Evolutionary conservation across 2,329 filamentous ascomycete species (phyloP).

Genomic region (Colletotrichum sublineola): DNA sequence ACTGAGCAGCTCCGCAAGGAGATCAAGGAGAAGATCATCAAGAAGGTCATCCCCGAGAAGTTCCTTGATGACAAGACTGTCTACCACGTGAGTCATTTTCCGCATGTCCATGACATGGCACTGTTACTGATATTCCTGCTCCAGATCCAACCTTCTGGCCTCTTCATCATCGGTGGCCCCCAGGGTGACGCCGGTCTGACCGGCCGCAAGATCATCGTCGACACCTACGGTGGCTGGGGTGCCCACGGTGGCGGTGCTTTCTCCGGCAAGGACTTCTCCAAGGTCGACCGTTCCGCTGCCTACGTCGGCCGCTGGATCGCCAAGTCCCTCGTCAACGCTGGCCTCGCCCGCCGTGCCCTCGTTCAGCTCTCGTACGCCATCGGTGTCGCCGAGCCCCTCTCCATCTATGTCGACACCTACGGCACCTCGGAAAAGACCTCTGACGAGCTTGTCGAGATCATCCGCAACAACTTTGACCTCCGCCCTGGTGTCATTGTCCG

Average conservation of each 20-base stretch:
- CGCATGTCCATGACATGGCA: not conserved
- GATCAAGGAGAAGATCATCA: slow-evolving; percentile 97
- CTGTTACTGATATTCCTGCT: slow-evolving; percentile 50
- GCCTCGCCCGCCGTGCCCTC: slow-evolving; percentile 90
- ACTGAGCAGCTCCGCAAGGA: slow-evolving; percentile 94
- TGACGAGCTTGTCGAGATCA: slow-evolving; percentile 94
- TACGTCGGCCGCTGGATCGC: slow-evolving; percentile 99
- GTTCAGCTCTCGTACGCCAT: slow-evolving; percentile 99
- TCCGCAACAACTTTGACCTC: slow-evolving; percentile 96
- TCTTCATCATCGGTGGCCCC: slow-evolving; percentile 98
- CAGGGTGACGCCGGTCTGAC: slow-evolving; percentile 99
- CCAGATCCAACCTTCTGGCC: slow-evolving; percentile 93
- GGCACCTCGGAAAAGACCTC: slow-evolving; percentile 91
- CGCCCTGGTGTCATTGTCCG: slow-evolving; percentile 98
- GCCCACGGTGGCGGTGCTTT: slow-evolving; percentile 99
- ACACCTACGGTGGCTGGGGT: slow-evolving; percentile 99
- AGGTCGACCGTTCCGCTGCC: slow-evolving; percentile 98
- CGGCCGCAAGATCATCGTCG: slow-evolving; percentile 99
- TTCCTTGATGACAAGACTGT: slow-evolving; percentile 93
- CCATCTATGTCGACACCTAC: slow-evolving; percentile 97
- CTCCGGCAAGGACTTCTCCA: slow-evolving; percentile 99
- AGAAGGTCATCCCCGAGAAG: slow-evolving; percentile 91
- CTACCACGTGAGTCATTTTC: slow-evolving; percentile 80
- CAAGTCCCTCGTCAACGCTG: slow-evolving; percentile 93
- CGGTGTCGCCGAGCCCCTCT: slow-evolving; percentile 97